Base-by-base conservation (phyloP, 257 asterid genomes). In the Avicennia marina region DNA sequence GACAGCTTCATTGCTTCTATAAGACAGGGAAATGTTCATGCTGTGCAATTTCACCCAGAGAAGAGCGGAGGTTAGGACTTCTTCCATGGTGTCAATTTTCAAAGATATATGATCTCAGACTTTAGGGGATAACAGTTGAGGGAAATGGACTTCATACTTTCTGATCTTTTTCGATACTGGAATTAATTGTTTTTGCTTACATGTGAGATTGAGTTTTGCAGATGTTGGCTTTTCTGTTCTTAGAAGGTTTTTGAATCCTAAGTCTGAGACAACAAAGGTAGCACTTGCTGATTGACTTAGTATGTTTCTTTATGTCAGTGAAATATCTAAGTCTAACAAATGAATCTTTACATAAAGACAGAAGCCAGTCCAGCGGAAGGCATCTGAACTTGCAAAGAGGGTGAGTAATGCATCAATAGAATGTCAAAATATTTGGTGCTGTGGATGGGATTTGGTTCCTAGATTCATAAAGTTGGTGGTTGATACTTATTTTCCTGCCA, bases 1-100 rank as follows among this genome's bases (percentile, higher is more conserved):
- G 83, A 65, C 62, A 64, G 72, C 51, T 91, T 91, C 60, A 80
- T 91, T 64, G 94, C 98, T 56, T 88, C 98, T 42, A 68, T 91
- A 58, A 77, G 84, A 70, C 73, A 75, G 72, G 98, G 98, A 74
- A 88, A 88, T 67, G 94, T 88, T 42, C 90, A 88, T 15, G 98
- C 96, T n/a, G 98, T 88, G 51, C 98, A 91, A 73, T 91, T 91
- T 70, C 98, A 91, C 67, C 98, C 98, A 2, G 98, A 91, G 77
- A 91, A 88, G 81, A 91, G 96, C 77, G 98, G 96, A 54, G 96
- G 98, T 89, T 58, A 49, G 80, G 46, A 25, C 21, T 56, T 47
- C 44, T 40, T 25, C 12, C 41, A 18, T 40, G 43, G n/a, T n/a
- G n/a, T n/a, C n/a, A n/a, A n/a, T n/a, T n/a, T n/a, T 64, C 7